Evolutionary conservation across 306 rosid genomes (phyloP), one percentile per base, ranked within the genome.

Genomic region (Astragalus membranaceus): DNA sequence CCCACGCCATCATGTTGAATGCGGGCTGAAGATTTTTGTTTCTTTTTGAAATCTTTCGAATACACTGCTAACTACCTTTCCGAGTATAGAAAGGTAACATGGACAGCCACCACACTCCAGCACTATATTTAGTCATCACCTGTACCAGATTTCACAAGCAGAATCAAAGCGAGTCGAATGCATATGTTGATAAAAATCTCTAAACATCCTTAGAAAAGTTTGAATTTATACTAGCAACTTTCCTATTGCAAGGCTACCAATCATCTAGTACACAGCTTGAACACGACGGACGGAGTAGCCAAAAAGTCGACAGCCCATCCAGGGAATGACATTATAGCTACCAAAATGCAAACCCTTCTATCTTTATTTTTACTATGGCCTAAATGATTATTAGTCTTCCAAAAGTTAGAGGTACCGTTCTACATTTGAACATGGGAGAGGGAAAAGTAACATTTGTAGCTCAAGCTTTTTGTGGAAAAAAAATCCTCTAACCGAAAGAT

Each of bases 121-220:
- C 49, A 11, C 35, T 65, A 33, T 44, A 65, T 51, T 66, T 54
- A 82, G 81, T 53, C 60, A 75, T 66, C 79, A 75, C 43, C 86
- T 82, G 82, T n/a, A 77, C 46, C 85, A 77, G 12, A 67, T 72
- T 69, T 53, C 70, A 47, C 73, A 39, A 62, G 32, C 77, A 70
- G 35, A 46, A 57, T 69, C 72, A 59, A 32, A 51, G 20, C 6
- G 56, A 39, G 48, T 56, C 26, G 1, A 10, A 59, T 2, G n/a
- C 65, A 48, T 15, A 52, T 43, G 50, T 37, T 20, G 35, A 41
- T 43, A 20, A 44, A 58, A 65, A 57, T 58, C 17, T 26, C 15
- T 52, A 17, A 75, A 75, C 16, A 20, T 61, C n/a, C 52, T 33
- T 17, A 73, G 35, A 3, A 51, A 56, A n/a, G 36, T 57, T 61